A percentile compares a stretch with the other conserved stretches of the same genome.
phyloP scores from a whole-genome alignment of 257 asterid genomes.

The Pogostemon cablin region DNA sequence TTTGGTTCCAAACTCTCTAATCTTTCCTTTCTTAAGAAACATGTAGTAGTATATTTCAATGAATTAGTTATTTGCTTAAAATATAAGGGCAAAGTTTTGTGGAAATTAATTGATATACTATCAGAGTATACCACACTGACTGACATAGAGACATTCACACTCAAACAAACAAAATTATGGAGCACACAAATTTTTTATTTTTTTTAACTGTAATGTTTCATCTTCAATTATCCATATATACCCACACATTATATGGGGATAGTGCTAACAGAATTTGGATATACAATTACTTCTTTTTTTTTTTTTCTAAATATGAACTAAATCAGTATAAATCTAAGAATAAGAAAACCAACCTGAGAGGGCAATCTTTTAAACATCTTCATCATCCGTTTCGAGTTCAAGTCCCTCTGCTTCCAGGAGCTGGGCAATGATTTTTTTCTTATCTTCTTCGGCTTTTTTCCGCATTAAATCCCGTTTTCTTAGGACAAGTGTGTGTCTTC shows the following conservation, averaged over 20 bases:
- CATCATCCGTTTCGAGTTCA: constrained; percentile 79
- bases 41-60: too few relatives aligned
- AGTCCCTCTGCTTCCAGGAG: constrained; percentile 97
- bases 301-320: neutral
- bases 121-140: too few relatives aligned
- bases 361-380: constrained; percentile 35
- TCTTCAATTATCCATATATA: neutral
- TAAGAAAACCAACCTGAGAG: constrained; percentile 8
- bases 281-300: constrained; percentile 16
- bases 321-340: constrained; percentile 19
- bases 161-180: neutral
- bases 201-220: neutral
- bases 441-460: constrained; percentile 79
- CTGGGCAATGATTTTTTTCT: constrained; percentile 59
- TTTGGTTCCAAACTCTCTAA: constrained; percentile 20
- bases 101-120: too few relatives aligned
- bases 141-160: neutral
- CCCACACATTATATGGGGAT: neutral
- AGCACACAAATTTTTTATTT: neutral
- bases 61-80: too few relatives aligned
- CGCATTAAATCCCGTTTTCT: constrained; percentile 78
- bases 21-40: too few relatives aligned
- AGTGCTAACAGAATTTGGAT: constrained; percentile 10
- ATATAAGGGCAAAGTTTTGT: too few relatives aligned
- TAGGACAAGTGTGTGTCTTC: constrained; percentile 79